phyloP scores from a whole-genome alignment of 1,139 yeast genomes.

The Debaryomycetaceae sp. region DNA sequence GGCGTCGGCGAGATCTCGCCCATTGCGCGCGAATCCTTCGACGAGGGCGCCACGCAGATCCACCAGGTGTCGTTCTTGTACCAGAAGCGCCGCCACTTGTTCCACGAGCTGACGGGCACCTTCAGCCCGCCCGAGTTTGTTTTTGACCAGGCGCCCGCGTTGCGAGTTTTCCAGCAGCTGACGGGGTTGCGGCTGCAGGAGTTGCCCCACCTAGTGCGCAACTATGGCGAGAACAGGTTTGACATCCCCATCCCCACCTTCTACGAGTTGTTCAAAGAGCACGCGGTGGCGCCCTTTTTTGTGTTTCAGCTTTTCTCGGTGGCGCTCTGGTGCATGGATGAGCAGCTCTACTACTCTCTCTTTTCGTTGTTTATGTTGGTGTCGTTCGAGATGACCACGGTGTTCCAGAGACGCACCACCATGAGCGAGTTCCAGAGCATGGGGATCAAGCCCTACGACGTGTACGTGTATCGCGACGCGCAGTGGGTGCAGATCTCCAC shows the following conservation, averaged over 20 bases:
- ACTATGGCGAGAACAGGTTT: constrained; percentile 80
- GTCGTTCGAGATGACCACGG: constrained; percentile 91
- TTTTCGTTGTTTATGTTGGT: constrained; percentile 90
- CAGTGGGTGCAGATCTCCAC: constrained; percentile 72
- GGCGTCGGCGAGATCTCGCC: constrained; percentile 81
- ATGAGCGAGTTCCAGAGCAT: constrained; percentile 93
- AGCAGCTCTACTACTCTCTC: constrained; percentile 92
- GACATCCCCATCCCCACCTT: constrained; percentile 96
- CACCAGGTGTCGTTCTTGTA: constrained; percentile 76
- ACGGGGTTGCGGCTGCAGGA: constrained; percentile 66
- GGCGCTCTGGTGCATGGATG: constrained; percentile 95
- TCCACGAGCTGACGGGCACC: constrained; percentile 45
- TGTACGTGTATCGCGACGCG: constrained; percentile 66
- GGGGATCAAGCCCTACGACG: constrained; percentile 90
- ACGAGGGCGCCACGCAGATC: constrained; percentile 49
- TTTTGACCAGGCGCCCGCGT: constrained; percentile 60
- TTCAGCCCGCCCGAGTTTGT: constrained; percentile 82
- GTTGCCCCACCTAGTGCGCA: constrained; percentile 49
- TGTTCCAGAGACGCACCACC: constrained; percentile 90
- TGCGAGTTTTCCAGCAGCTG: constrained; percentile 55
- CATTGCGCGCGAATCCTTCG: constrained; percentile 53
- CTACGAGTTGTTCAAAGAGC: constrained; percentile 87
- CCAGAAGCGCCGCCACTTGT: constrained; percentile 89
- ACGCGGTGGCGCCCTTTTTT: constrained; percentile 97
- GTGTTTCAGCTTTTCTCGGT: constrained; percentile 96